These are phyloP conservation scores for Metroxylon sagu DNA, from an alignment of 176 grass and related monocot genomes.

Conservation along the genomic window DNA sequence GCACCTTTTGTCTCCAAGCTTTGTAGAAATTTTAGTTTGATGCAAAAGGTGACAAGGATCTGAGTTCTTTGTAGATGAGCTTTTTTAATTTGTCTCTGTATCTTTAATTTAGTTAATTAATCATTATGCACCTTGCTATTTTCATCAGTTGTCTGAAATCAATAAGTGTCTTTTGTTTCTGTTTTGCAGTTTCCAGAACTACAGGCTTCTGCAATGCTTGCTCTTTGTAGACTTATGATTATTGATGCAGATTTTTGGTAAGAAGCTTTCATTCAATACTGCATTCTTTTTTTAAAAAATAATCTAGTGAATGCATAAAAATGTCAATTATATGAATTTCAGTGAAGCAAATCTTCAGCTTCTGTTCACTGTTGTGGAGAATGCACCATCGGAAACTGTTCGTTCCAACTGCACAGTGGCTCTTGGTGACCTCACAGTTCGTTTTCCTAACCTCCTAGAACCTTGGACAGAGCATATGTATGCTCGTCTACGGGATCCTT, in stretches of 20 bases:
- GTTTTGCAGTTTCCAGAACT: constrained; percentile 63
- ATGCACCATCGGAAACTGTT: constrained; percentile 53
- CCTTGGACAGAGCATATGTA: constrained; percentile 95
- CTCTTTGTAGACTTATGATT: constrained; percentile 89
- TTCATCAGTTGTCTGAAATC: background rate
- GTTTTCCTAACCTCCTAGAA: constrained; percentile 93
- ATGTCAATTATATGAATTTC: constrained; percentile 17
- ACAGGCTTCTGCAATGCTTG: constrained; percentile 89
- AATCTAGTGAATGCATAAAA: no score
- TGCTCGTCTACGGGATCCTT: constrained; percentile 63
- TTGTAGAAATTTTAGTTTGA: constrained; percentile 60
- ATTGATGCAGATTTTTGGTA: constrained; percentile 90
- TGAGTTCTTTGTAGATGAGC: no score
- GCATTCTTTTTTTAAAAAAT: no score
- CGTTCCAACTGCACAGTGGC: constrained; percentile 91
- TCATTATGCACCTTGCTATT: background rate
- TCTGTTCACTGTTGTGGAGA: constrained; percentile 82
- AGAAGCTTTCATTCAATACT: background rate
- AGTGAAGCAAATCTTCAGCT: constrained; percentile 93
- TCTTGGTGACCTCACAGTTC: constrained; percentile 81
- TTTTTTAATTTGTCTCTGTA: no score
- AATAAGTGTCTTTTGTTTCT: background rate
- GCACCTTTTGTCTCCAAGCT: constrained; percentile 78
- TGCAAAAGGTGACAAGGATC: constrained; percentile 60
- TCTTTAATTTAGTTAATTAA: no score